phyloP scores from a whole-genome alignment of 169 alveolate genomes.

The Plasmodium vivax region DNA sequence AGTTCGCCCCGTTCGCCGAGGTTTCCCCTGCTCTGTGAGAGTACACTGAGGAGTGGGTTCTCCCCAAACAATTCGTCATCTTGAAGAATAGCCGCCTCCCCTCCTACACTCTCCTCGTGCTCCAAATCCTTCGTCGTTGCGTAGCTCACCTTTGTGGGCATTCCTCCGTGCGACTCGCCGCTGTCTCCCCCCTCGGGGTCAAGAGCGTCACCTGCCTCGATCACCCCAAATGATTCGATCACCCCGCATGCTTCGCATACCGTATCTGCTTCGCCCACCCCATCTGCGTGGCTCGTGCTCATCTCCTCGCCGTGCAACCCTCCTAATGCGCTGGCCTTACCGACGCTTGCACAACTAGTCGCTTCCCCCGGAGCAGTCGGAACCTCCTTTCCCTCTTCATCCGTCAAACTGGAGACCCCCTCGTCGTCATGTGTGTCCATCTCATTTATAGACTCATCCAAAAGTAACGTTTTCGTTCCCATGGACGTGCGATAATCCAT shows the following conservation, averaged over 20 bases:
- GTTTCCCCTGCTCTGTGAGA: neutral
- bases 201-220: neutral
- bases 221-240: neutral
- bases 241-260: neutral
- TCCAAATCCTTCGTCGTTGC: neutral
- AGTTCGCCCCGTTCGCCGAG: neutral
- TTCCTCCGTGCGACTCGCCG: neutral
- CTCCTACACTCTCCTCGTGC: neutral
- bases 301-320: neutral
- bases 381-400: neutral
- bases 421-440: neutral
- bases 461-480: conserved; percentile 29
- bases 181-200: neutral
- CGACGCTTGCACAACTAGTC: neutral
- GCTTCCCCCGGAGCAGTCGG: neutral
- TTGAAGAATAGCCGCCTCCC: neutral
- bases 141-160: neutral
- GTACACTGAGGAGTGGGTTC: neutral
- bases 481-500: conserved; percentile 29
- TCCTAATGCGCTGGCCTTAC: neutral
- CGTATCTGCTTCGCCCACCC: neutral
- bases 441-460: conserved; percentile 40
- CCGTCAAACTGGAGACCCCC: neutral
- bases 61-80: neutral
- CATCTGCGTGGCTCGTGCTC: neutral